A percentile compares a stretch with the other conserved stretches of the same genome.
These are phyloP conservation scores for Recurvomyces mirabilis DNA, from an alignment of 495 filamentous ascomycete species.

Conservation along the genomic window DNA sequence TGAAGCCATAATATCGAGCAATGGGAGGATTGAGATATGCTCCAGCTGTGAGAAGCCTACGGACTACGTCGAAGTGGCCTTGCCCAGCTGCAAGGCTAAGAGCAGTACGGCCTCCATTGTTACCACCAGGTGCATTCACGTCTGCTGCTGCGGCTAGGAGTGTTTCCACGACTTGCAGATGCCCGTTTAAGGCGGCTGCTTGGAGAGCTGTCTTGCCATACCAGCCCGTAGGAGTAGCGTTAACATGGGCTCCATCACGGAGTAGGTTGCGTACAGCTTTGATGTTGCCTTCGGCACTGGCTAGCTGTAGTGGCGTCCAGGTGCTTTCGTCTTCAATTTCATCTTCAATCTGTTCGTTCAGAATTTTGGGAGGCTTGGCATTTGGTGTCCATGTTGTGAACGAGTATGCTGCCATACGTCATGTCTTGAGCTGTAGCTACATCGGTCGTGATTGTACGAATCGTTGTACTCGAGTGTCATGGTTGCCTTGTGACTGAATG, in stretches of 20 bases:
- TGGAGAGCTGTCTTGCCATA: conserved; percentile 3
- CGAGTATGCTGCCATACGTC: conserved; percentile 1
- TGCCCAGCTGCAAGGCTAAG: not conserved
- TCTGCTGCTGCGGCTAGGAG: not conserved
- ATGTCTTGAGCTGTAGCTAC: too few relatives aligned
- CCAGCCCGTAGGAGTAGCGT: not conserved
- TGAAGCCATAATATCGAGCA: not conserved
- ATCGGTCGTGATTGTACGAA: too few relatives aligned
- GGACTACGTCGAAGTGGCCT: not conserved
- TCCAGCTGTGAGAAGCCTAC: not conserved
- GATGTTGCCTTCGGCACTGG: not conserved
- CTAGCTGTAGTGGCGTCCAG: not conserved
- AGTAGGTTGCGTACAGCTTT: not conserved
- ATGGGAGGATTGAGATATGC: not conserved
- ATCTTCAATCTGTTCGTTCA: not conserved
- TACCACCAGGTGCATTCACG: not conserved
- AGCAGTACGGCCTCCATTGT: not conserved
- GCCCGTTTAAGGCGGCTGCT: not conserved
- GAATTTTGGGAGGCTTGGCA: not conserved
- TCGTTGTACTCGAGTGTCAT: too few relatives aligned
- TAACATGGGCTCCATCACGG: not conserved
- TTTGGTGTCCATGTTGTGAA: not conserved
- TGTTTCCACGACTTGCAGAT: not conserved
- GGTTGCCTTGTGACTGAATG: too few relatives aligned
- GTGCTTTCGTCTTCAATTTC: not conserved